A percentile compares a stretch with the other conserved stretches of the same genome.
phyloP scores from a whole-genome alignment of 192 early-diverging fungal genomes.

The Linnemannia schmuckeri region DNA sequence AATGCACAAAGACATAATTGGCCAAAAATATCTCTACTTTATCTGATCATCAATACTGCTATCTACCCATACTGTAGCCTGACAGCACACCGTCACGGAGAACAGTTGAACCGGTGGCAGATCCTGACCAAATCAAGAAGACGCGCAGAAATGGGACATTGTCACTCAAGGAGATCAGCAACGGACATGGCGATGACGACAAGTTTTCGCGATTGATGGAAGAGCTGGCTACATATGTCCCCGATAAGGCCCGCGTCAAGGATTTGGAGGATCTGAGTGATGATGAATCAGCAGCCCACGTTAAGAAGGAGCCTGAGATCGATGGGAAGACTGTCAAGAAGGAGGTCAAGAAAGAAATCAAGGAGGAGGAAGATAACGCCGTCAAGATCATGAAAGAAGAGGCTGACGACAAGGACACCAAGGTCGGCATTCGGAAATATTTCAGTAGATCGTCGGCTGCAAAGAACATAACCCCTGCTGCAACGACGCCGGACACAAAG shows the following conservation, averaged over 20 bases:
- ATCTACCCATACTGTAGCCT: background rate
- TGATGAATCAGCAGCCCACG: background rate
- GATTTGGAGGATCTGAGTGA: constrained; percentile 33
- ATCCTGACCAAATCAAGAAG: background rate
- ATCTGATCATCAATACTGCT: background rate
- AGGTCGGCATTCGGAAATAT: constrained; percentile 38
- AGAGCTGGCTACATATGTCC: constrained; percentile 46
- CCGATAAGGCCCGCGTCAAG: constrained; percentile 45
- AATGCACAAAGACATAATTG: no score
- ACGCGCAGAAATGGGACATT: constrained; percentile 30
- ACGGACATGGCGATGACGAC: constrained; percentile 26
- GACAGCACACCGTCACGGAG: background rate
- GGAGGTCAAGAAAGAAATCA: constrained; percentile 8
- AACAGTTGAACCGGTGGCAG: background rate
- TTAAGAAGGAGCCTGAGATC: background rate
- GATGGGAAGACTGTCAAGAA: constrained; percentile 1
- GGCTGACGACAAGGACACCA: constrained; percentile 20
- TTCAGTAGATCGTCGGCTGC: constrained; percentile 15
- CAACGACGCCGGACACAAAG: background rate
- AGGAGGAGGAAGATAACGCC: constrained; percentile 10
- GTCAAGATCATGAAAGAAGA: constrained; percentile 23
- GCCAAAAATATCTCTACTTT: no score
- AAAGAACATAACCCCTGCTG: background rate
- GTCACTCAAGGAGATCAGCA: constrained; percentile 32
- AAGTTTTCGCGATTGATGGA: constrained; percentile 25